Evolutionary conservation across 2,329 filamentous ascomycete genomes (phyloP), one percentile per base, ranked within the genome.

Genomic region (Fusarium abutilonis): DNA sequence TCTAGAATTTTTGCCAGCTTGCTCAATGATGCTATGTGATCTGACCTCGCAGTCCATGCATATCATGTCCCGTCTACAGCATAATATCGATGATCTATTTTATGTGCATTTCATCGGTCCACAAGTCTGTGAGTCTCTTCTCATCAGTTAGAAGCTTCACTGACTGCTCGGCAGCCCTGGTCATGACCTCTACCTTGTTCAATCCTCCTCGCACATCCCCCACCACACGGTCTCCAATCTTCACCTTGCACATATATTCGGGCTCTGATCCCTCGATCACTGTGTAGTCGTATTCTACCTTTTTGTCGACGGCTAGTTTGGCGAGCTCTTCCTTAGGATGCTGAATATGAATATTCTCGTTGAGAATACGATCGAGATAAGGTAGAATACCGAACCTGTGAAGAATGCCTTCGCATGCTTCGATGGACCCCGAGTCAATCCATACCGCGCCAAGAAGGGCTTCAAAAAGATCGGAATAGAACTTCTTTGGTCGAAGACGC

Each of bases 381-480:
- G 76, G 72, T 35, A 93, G 63, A 5, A 97, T 79, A 0, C 92
- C 92, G 4, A 92, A 77, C 1, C 79, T 77, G 40, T 84, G 80
- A 0, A 92, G 73, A 34, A 97, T 81, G 0, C 49, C 70, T 45
- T 82, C 78, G 68, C 92, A 96, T 0, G 72, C 73, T 0, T 78
- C 78, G 13, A 92, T 71, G 1, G 83, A 81, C 0, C 89, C 90
- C 0, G 82, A 90, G 73, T 98, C 95, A 17, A 97, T 79, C 80
- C 90, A 97, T 0, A 97, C 82, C 0, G 93, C 93, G 0, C 91
- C 94, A 0, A 98, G 75, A 0, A 96, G 73, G 29, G 86, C 85
- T 77, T 98, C 94, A 9, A 97, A 80, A 8, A 97, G 77, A 73
- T 97, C 93, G 0, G 90, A 94, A 75, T 90, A 89, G 74, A 91